phyloP scores from a whole-genome alignment of 2,329 filamentous ascomycete species.

The Chrysosporium queenslandicum region DNA sequence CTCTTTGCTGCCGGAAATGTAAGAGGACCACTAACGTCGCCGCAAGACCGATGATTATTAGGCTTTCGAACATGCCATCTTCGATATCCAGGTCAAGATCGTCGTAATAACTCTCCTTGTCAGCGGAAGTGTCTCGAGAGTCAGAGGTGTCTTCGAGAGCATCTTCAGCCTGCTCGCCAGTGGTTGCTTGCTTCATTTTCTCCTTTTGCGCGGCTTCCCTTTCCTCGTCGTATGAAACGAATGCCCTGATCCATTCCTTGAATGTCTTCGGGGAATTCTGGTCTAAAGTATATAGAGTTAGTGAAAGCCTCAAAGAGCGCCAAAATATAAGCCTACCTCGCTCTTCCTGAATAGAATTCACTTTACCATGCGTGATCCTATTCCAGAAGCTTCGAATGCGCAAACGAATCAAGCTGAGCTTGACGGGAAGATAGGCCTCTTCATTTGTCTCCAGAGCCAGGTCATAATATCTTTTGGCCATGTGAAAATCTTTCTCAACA shows the following conservation, averaged over 20 bases:
- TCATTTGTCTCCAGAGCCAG: constrained; percentile 80
- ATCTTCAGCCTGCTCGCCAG: constrained; percentile 34
- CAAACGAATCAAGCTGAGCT: constrained; percentile 76
- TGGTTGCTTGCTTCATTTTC: constrained; percentile 37
- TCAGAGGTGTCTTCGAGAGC: constrained; percentile 9
- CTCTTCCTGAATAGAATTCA: constrained; percentile 88
- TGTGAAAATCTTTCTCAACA: constrained; percentile 87
- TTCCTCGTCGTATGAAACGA: constrained; percentile 61
- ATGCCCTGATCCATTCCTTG: constrained; percentile 77
- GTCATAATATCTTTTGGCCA: constrained; percentile 94
- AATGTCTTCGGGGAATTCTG: constrained; percentile 65
- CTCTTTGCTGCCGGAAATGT: constrained; percentile 66
- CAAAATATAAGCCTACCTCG: constrained; percentile 50
- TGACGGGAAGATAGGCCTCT: constrained; percentile 89
- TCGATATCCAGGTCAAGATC: constrained; percentile 56
- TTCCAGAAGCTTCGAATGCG: constrained; percentile 88
- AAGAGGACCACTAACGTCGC: constrained; percentile 65
- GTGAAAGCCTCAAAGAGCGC: background rate
- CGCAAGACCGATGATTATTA: constrained; percentile 71
- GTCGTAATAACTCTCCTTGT: constrained; percentile 46
- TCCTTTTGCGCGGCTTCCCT: constrained; percentile 55
- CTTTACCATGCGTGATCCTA: constrained; percentile 73
- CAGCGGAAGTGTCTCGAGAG: constrained; percentile 16
- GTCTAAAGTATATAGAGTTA: constrained; percentile 37
- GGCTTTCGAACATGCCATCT: constrained; percentile 70